Percentiles rank a stretch among this genome's conserved stretches.
These are phyloP conservation scores for Shiraia sp. DNA, from an alignment of 2,329 filamentous ascomycete species.

Conservation along the genomic window DNA sequence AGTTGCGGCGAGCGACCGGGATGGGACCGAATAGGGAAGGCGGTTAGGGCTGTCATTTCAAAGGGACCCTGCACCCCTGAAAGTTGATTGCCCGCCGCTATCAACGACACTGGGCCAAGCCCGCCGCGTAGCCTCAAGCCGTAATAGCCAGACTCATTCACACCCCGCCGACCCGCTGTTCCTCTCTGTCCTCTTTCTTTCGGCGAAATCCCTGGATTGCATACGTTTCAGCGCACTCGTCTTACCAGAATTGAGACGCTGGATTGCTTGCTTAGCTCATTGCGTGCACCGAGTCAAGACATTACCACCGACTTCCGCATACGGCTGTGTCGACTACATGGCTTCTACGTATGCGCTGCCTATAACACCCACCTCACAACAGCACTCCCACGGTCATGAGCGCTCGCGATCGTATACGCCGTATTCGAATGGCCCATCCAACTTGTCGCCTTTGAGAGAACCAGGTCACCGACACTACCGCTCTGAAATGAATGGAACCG, in stretches of 20 bases:
- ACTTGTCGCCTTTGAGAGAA: conserved; percentile 27
- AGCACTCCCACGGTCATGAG: conserved; percentile 40
- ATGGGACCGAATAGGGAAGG: conserved; percentile 19
- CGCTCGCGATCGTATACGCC: conserved; percentile 44
- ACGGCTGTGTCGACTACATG: conserved; percentile 37
- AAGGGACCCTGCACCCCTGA: conserved; percentile 23
- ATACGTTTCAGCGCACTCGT: too few species aligned
- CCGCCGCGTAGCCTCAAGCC: conserved; percentile 13
- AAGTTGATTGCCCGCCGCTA: conserved; percentile 17
- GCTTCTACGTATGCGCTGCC: conserved; percentile 53
- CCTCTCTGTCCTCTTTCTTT: too few species aligned
- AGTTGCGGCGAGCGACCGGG: conserved; percentile 20
- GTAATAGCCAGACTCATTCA: conserved; percentile 1
- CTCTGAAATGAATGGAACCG: conserved; percentile 40
- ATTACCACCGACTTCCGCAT: conserved; percentile 17
- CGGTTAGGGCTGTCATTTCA: conserved; percentile 12
- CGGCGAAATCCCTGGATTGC: too few species aligned
- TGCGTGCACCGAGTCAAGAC: conserved; percentile 24
- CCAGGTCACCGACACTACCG: conserved; percentile 35
- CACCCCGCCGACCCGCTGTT: neutral
- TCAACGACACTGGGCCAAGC: conserved; percentile 4
- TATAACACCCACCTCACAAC: conserved; percentile 27
- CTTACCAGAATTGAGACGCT: neutral
- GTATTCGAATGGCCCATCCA: conserved; percentile 22
- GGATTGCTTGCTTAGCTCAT: conserved; percentile 12